Evolutionary conservation across 2,329 filamentous ascomycete genomes (phyloP).

Genomic region (Talaromyces albobiverticillius): DNA sequence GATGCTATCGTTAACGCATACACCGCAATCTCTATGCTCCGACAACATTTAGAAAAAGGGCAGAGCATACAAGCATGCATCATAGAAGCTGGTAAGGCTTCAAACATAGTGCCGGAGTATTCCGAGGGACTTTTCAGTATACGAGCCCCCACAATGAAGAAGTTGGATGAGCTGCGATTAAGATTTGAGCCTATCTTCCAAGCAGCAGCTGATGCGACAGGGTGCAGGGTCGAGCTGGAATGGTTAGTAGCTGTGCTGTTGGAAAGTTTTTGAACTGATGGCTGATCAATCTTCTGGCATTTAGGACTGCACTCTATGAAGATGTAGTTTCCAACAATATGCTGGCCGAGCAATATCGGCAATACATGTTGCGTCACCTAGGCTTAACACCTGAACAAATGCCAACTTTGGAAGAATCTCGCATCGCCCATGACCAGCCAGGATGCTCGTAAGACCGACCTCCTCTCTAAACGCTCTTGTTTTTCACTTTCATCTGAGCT

Average conservation of each 20-base stretch:
- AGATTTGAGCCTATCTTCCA: conserved; percentile 17
- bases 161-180: conserved; percentile 24
- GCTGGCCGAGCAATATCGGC: not conserved
- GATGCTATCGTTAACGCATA: conserved; percentile 49
- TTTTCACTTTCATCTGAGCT: not conserved
- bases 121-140: conserved; percentile 39
- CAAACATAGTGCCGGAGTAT: conserved; percentile 53
- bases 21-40: conserved; percentile 42
- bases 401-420: not conserved
- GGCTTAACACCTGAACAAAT: not conserved
- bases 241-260: not conserved
- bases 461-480: too few species aligned
- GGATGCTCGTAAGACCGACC: not conserved
- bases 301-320: not conserved
- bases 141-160: conserved; percentile 33
- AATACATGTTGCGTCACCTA: conserved; percentile 3
- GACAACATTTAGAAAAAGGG: conserved; percentile 51
- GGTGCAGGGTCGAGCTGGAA: conserved; percentile 16
- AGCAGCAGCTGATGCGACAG: conserved; percentile 20
- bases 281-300: not conserved
- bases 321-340: conserved; percentile 1
- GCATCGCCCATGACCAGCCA: not conserved
- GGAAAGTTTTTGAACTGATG: too few species aligned
- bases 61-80: conserved; percentile 49
- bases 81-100: conserved; percentile 47